These are phyloP conservation scores for Stemphylium beticola DNA, from an alignment of 2,329 filamentous ascomycete species.

Conservation along the genomic window DNA sequence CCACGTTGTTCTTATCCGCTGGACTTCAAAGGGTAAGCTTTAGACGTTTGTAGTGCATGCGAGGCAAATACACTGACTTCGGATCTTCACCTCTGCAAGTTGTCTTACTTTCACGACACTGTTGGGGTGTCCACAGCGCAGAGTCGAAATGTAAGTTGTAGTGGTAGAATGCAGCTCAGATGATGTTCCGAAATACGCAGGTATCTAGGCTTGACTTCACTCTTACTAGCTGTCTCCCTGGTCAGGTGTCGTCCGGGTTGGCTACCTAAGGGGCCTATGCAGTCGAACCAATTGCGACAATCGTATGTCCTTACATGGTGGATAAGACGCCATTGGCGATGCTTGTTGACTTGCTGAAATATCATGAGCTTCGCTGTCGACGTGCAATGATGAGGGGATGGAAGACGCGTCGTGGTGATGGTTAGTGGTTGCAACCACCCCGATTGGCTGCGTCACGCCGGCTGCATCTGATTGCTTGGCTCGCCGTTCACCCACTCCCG, in stretches of 20 bases:
- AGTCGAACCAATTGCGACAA: not conserved
- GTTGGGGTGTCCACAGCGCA: not conserved
- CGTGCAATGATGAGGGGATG: not conserved
- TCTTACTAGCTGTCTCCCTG: not conserved
- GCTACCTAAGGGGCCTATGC: not conserved
- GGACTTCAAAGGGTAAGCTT: too few species aligned
- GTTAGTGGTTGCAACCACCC: not conserved
- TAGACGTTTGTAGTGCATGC: too few species aligned
- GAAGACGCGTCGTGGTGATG: not conserved
- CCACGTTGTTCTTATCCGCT: too few species aligned
- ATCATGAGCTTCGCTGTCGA: not conserved
- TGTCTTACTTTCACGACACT: not conserved
- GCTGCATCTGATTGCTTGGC: conserved; percentile 15
- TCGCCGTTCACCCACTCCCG: conserved; percentile 20
- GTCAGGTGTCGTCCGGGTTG: not conserved
- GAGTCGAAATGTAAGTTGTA: not conserved
- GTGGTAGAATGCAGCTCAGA: not conserved
- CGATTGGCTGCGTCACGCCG: not conserved
- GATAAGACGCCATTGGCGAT: not conserved
- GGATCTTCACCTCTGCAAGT: too few species aligned
- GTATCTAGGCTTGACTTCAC: not conserved
- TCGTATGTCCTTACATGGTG: not conserved
- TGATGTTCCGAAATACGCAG: not conserved
- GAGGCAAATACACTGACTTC: too few species aligned
- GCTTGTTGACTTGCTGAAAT: not conserved